Conservation (phyloP, 768 basidiomycete species). For the Mycena crocata region DNA sequence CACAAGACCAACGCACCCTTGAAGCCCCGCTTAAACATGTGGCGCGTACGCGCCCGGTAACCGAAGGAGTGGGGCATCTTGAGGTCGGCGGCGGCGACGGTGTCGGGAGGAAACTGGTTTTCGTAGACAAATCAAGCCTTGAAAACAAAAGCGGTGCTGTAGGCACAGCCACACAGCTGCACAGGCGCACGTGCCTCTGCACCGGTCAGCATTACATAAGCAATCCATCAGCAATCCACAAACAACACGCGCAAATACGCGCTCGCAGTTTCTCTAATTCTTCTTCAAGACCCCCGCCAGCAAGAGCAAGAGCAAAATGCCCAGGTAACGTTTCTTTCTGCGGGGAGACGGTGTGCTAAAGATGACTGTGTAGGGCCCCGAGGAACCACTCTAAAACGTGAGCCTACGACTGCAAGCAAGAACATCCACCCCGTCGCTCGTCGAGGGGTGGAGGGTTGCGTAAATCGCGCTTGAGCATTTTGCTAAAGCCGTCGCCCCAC, state of each 20-base stretch:
- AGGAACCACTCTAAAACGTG: slow-evolving; percentile 96
- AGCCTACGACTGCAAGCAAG: too few species aligned
- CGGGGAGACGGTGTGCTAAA: slow-evolving; percentile 46
- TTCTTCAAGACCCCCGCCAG: slow-evolving; percentile 38
- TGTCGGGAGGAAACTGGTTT: slow-evolving; percentile 26
- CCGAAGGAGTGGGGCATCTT: slow-evolving; percentile 99
- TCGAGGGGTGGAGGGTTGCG: slow-evolving; percentile 74
- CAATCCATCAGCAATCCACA: not conserved
- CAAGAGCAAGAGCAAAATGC: too few species aligned
- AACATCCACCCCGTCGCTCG: too few species aligned
- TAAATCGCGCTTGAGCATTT: slow-evolving; percentile 67
- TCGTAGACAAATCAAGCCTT: too few species aligned
- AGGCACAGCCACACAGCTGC: slow-evolving; percentile 3
- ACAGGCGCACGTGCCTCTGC: not conserved
- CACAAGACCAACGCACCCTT: slow-evolving; percentile 94
- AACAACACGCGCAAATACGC: not conserved
- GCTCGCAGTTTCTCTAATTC: not conserved
- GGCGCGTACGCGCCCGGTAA: slow-evolving; percentile 99
- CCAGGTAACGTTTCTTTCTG: slow-evolving; percentile 68
- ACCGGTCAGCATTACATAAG: not conserved
- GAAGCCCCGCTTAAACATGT: slow-evolving; percentile 99
- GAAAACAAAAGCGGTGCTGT: too few species aligned
- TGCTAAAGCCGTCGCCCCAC: slow-evolving; percentile 63
- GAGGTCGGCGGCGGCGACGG: slow-evolving; percentile 56
- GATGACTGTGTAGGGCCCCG: slow-evolving; percentile 78